Evolutionary conservation across 108 stramenopile species (phyloP).

Genomic region (Poteriospumella lacustris): DNA sequence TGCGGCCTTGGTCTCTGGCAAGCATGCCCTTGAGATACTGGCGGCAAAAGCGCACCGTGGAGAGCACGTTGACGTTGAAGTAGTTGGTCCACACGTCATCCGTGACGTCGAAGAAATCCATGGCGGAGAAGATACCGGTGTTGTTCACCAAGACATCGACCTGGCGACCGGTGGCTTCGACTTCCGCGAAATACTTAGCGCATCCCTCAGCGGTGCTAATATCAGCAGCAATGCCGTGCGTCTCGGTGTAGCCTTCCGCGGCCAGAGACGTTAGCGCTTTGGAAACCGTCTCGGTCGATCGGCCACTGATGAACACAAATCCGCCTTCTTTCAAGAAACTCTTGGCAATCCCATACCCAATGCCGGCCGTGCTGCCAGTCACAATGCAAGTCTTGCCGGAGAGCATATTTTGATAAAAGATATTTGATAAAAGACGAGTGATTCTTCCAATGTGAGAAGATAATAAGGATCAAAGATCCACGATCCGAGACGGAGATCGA

Average conservation of each 20-base stretch:
- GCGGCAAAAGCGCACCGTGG: conserved; percentile 17
- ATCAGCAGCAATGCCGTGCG: not conserved
- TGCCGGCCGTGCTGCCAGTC: conserved; percentile 15
- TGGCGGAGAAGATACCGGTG: conserved; percentile 13
- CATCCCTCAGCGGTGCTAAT: conserved; percentile 10
- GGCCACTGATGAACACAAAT: conserved; percentile 19
- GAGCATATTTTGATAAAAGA: not conserved
- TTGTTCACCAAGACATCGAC: conserved; percentile 23
- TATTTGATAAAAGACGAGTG: not conserved
- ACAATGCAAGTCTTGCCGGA: conserved; percentile 8
- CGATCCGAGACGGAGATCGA: too few relatives aligned
- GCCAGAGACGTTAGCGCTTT: not conserved
- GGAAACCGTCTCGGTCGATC: not conserved
- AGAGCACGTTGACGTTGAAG: conserved; percentile 21
- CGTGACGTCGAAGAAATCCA: conserved; percentile 12
- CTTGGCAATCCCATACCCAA: conserved; percentile 4
- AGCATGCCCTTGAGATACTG: conserved; percentile 10
- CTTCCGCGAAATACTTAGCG: not conserved
- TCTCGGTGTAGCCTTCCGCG: not conserved
- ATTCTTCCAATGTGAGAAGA: not conserved
- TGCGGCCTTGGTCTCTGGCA: not conserved
- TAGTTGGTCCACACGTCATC: not conserved
- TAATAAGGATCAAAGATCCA: too few relatives aligned
- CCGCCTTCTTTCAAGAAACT: not conserved
- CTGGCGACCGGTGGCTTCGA: not conserved